These are phyloP conservation scores for Neocallimastix lanati DNA, from an alignment of 192 early-diverging fungal genomes.

Conservation along the genomic window DNA sequence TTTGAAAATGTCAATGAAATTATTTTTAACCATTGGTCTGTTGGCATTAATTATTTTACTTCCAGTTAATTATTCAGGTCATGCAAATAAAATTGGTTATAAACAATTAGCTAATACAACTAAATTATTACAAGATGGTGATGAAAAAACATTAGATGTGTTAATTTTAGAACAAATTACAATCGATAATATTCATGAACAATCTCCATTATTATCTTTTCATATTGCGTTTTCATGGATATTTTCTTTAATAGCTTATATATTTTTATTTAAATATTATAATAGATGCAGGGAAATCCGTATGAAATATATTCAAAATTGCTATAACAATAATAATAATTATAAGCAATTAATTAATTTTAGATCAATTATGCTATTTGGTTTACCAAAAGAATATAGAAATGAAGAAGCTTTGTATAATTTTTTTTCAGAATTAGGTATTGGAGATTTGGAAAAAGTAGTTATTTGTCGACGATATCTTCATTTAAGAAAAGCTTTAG, in stretches of 20 bases:
- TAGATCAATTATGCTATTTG: conserved; percentile 31
- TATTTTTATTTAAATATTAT: conserved; percentile 22
- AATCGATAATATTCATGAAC: conserved; percentile 22
- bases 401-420: conserved; percentile 24
- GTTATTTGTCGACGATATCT: conserved; percentile 25
- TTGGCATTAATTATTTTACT: conserved; percentile 17
- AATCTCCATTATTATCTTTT: conserved; percentile 13
- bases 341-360: conserved; percentile 24
- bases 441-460: conserved; percentile 29
- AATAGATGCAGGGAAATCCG: conserved; percentile 18
- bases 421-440: conserved; percentile 27
- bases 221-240: conserved; percentile 28
- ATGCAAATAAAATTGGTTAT: conserved; percentile 3
- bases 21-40: conserved; percentile 19
- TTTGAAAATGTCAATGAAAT: conserved; percentile 16
- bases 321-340: conserved; percentile 17
- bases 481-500: conserved; percentile 19
- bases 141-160: background rate
- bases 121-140: conserved; percentile 1
- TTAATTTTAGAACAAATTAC: conserved; percentile 10
- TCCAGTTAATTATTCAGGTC: conserved; percentile 20
- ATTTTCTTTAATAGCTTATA: conserved; percentile 20
- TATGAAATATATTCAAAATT: conserved; percentile 16
- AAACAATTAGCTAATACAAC: conserved; percentile 1
- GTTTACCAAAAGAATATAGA: conserved; percentile 21